Evolutionary conservation across 2,329 filamentous ascomycete genomes (phyloP), one percentile per base, ranked within the genome.

Genomic region (Colletotrichum lentis): DNA sequence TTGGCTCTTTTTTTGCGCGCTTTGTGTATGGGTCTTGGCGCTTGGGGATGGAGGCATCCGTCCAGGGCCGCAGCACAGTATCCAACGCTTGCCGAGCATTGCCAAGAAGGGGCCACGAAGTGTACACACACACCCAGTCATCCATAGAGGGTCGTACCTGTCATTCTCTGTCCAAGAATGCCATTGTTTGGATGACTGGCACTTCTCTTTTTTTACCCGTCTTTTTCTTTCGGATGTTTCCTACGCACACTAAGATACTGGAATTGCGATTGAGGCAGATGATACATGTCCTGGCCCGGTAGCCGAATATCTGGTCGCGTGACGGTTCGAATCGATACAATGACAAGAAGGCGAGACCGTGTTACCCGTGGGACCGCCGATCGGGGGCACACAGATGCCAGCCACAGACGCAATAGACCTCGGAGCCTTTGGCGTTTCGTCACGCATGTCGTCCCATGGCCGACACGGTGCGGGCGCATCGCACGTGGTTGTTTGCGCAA

Each of bases 101-200:
- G 62, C 66, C 62, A 68, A 66, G 62, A 68, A 68, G 50, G 64
- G 50, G 37, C 60, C 24, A 22, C 11, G n/a, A 59, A 49, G 44
- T 49, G 24, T 41, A 43, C 39, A 31, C 39, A 44, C 41, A 12
- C 54, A 18, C 18, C 24, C 37, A 6, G 16, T 41, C 35, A 20
- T 61, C 20, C 31, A 6, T 6, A 46, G 18, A 56, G 8, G 37
- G 7, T n/a, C 53, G 14, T 16, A 8, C 14, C 14, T 39, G 4
- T 18, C 5, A 16, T 24, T 7, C 12, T 24, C 16, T 24, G n/a
- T 47, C 31, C 6, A 35, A 11, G 12, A 24, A 37, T 58, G n/a
- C n/a, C 12, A 22, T 20, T 16, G 41, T 35, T 57, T 37, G 55
- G 55, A 37, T 14, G 41, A 20, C 22, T 22, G 20, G 18, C 20